Evolutionary conservation across 1,139 yeast species (phyloP), one percentile per base, ranked within the genome.

Genomic region (Geotrichum aggregatum): DNA sequence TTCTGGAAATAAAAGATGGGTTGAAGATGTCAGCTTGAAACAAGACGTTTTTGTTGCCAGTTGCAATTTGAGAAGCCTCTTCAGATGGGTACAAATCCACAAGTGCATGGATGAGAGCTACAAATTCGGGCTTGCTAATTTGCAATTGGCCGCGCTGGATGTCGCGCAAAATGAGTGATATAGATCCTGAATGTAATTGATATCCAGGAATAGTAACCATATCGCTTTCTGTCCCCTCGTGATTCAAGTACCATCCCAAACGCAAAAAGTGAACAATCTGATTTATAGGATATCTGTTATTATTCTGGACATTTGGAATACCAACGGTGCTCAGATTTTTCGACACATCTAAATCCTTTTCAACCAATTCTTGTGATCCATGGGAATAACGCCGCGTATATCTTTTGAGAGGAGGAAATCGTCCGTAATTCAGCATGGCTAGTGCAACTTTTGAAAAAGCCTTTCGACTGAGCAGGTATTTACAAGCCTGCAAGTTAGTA

Each of bases 61-160:
- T 38, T 28, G 26, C 11, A 1, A 14, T 8, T 10, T 40, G 19
- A 11, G 34, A 38, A 24, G 31, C 5, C 21, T 40, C 18, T n/a
- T 40, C 50, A 14, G 34, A 38, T 4, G 50, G 50, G 40, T 47
- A 47, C 7, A 47, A 13, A 10, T 40, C 45, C 8, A 34, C 50
- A 18, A 47, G 38, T 6, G 41, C 28, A 22, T 22, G 24, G n/a
- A 47, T 33, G 22, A 47, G 22, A 5, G 26, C 34, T 16, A 47
- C 24, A n/a, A 47, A 42, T 13, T 47, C 50, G 5, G 33, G 34
- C 28, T 26, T 33, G 14, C 39, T 34, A 3, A 40, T 8, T 34
- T 35, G 34, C 6, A 47, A 26, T 7, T 40, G 39, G 33, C 45
- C 50, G 4, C 34, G 34, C 28, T 47, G 41, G 10, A 47, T 47